phyloP scores from a whole-genome alignment of 2,329 filamentous ascomycete genomes.

The Pseudogymnoascus pannorum region DNA sequence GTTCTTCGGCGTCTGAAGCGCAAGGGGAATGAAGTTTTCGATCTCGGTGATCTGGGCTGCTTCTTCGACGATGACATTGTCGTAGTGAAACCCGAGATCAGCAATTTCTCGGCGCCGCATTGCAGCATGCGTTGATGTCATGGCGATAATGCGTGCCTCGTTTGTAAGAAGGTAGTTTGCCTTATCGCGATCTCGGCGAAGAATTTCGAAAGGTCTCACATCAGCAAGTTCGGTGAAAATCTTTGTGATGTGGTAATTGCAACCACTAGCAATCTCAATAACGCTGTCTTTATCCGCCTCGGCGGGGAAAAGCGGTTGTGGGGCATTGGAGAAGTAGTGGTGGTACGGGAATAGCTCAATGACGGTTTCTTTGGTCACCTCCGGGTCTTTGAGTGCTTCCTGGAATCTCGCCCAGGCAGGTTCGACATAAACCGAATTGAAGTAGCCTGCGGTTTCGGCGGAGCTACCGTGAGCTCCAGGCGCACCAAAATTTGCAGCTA shows the following conservation, averaged over 20 bases:
- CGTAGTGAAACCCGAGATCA: conserved; percentile 87
- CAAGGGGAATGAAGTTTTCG: conserved; percentile 90
- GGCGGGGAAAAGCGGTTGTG: conserved; percentile 73
- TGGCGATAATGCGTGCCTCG: conserved; percentile 94
- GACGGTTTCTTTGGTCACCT: conserved; percentile 53
- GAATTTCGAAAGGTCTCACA: conserved; percentile 88
- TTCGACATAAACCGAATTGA: conserved; percentile 84
- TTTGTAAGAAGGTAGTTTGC: conserved; percentile 92
- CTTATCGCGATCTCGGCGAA: conserved; percentile 82
- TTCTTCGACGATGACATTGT: conserved; percentile 98
- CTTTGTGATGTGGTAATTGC: conserved; percentile 79
- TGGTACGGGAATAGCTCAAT: conserved; percentile 78
- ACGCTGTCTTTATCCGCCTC: conserved; percentile 58
- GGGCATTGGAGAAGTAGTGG: conserved; percentile 76
- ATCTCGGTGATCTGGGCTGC: conserved; percentile 96
- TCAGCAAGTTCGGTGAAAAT: conserved; percentile 91
- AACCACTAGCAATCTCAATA: conserved; percentile 73
- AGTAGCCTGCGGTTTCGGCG: conserved; percentile 94
- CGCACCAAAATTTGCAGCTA: conserved; percentile 77
- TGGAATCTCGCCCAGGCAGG: conserved; percentile 84
- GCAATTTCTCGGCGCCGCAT: conserved; percentile 90
- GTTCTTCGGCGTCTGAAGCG: conserved; percentile 74
- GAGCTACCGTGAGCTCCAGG: conserved; percentile 93
- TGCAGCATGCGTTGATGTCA: conserved; percentile 97
- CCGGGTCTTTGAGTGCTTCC: conserved; percentile 51